Conservation (phyloP, 2,329 filamentous ascomycete genomes). For the Aspergillus calidoustus region DNA sequence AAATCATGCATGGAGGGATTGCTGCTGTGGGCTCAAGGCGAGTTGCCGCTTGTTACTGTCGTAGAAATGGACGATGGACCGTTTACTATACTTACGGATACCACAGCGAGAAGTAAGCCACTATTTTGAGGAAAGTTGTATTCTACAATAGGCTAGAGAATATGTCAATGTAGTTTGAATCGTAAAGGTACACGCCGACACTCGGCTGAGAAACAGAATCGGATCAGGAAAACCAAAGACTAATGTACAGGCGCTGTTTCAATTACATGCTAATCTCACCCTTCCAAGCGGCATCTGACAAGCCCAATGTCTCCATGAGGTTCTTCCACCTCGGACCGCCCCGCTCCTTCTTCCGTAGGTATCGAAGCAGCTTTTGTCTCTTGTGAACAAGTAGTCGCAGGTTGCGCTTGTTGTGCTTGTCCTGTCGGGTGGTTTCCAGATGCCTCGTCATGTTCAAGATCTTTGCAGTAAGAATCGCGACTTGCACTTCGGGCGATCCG, state of each 20-base stretch:
- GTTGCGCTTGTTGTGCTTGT: conserved; percentile 94
- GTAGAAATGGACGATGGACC: no score
- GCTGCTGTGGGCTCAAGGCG: no score
- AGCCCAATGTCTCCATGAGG: conserved; percentile 79
- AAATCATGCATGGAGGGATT: no score
- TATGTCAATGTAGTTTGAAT: conserved; percentile 1
- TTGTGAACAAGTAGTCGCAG: conserved; percentile 82
- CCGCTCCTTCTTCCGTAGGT: conserved; percentile 86
- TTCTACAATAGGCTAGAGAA: neutral
- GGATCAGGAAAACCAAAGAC: conserved; percentile 11
- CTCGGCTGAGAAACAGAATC: conserved; percentile 16
- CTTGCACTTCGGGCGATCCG: conserved; percentile 95
- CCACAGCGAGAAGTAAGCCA: neutral
- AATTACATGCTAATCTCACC: conserved; percentile 78
- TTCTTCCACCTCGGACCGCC: conserved; percentile 90
- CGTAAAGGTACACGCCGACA: conserved; percentile 26
- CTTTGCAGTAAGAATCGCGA: conserved; percentile 91
- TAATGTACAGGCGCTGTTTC: conserved; percentile 23
- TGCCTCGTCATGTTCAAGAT: conserved; percentile 80
- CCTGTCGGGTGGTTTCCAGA: conserved; percentile 73
- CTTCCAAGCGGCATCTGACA: conserved; percentile 88
- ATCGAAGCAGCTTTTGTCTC: conserved; percentile 84
- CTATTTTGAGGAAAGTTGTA: neutral
- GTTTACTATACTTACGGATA: neutral
- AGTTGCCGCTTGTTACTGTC: no score